A percentile compares a stretch with the other conserved stretches of the same genome.
phyloP scores from a whole-genome alignment of 371 early-diverging fungal species.

The Mucor mucedo region DNA sequence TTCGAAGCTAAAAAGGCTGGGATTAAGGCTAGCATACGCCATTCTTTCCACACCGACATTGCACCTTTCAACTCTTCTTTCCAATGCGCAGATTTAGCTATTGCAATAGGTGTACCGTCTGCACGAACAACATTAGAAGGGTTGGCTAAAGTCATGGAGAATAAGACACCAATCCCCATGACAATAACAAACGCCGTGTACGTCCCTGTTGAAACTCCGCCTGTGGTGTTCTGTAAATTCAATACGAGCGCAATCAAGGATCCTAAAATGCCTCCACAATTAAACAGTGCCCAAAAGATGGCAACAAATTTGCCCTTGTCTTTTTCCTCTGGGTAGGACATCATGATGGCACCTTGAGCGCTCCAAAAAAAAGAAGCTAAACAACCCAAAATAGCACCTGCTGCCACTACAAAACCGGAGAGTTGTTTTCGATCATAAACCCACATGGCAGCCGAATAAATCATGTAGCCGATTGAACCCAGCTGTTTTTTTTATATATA shows the following conservation, averaged over 20 bases:
- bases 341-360: constrained; percentile 74
- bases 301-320: constrained; percentile 79
- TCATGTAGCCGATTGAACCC: constrained; percentile 57
- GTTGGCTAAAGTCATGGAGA: constrained; percentile 61
- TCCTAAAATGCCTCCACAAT: constrained; percentile 80
- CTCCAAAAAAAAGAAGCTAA: constrained; percentile 67
- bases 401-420: constrained; percentile 54
- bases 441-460: constrained; percentile 63
- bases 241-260: constrained; percentile 69
- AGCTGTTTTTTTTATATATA: constrained; percentile 24
- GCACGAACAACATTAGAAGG: constrained; percentile 61
- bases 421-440: constrained; percentile 52
- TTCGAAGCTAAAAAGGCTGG: constrained; percentile 79
- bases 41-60: constrained; percentile 66
- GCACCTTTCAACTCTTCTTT: constrained; percentile 64
- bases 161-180: constrained; percentile 63
- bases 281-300: constrained; percentile 83
- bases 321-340: constrained; percentile 70
- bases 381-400: constrained; percentile 72
- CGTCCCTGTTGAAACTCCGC: constrained; percentile 58
- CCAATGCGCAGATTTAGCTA: constrained; percentile 55
- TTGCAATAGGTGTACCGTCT: constrained; percentile 68
- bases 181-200: constrained; percentile 73
- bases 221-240: constrained; percentile 56
- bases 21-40: constrained; percentile 61